phyloP scores from a whole-genome alignment of 1,284 basidiomycete genomes.

The Tilletiopsis washingtonensis region DNA sequence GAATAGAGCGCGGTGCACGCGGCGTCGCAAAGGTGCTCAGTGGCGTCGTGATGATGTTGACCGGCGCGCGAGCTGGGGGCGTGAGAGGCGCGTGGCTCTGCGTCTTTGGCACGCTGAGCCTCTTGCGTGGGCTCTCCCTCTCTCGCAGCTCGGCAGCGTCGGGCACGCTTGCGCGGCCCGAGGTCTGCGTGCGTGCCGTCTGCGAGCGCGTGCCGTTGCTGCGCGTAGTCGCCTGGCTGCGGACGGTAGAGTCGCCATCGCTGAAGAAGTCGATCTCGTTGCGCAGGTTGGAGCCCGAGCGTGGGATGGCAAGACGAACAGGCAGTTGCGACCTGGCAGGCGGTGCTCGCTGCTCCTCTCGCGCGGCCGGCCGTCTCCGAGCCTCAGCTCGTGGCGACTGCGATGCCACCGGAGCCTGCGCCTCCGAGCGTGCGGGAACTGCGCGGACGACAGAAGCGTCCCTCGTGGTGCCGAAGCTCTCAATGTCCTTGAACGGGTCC shows the following conservation, averaged over 20 bases:
- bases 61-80: background rate
- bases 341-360: no score
- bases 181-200: background rate
- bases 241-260: background rate
- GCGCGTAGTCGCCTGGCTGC: background rate
- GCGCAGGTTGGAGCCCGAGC: background rate
- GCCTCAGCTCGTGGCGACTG: no score
- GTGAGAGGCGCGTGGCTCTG: background rate
- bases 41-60: background rate
- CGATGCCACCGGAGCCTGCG: background rate
- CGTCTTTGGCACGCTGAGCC: no score
- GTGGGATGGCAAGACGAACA: background rate
- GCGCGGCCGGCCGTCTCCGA: no score
- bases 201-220: background rate
- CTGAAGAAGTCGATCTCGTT: constrained; percentile 1
- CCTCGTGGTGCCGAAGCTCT: constrained; percentile 1
- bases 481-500: constrained; percentile 7
- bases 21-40: background rate
- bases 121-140: no score
- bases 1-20: constrained; percentile 11
- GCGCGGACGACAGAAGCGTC: background rate
- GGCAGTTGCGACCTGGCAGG: no score
- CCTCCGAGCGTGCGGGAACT: background rate
- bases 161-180: background rate
- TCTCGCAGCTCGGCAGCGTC: no score